Evolutionary conservation across 352 stramenopile species (phyloP).

Genomic region (Globisporangium apiculatum): DNA sequence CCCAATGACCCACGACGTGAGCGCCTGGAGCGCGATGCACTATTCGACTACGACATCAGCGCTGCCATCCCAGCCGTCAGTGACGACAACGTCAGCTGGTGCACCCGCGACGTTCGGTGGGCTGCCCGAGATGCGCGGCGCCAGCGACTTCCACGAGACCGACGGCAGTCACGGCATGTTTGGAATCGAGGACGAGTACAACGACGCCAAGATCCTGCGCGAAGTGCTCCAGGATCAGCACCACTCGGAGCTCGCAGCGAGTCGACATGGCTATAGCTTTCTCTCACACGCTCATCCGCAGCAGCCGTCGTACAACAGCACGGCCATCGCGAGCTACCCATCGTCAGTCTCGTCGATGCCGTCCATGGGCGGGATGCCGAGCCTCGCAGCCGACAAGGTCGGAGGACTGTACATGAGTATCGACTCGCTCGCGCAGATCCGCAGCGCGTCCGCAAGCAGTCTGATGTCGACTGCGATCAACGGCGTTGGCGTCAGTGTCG

Average conservation of each 20-base stretch:
- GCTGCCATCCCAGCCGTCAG: neutral
- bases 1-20: neutral
- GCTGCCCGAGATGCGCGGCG: neutral
- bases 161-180: neutral
- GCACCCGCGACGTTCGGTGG: neutral
- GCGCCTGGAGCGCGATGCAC: neutral
- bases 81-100: neutral
- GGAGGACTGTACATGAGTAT: conserved; percentile 10
- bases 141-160: conserved; percentile 2
- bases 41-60: neutral
- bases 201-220: conserved; percentile 12
- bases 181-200: conserved; percentile 7
- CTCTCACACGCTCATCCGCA: neutral
- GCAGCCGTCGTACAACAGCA: neutral
- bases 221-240: conserved; percentile 13
- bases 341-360: neutral
- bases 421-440: conserved; percentile 7
- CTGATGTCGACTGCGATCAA: neutral
- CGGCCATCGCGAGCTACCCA: neutral
- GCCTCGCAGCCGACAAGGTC: neutral
- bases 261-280: neutral
- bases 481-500: neutral
- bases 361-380: neutral
- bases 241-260: neutral
- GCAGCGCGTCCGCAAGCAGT: neutral